These are phyloP conservation scores for Pyrus bretschneideri DNA, from an alignment of 306 rosid species.

Conservation along the genomic window DNA sequence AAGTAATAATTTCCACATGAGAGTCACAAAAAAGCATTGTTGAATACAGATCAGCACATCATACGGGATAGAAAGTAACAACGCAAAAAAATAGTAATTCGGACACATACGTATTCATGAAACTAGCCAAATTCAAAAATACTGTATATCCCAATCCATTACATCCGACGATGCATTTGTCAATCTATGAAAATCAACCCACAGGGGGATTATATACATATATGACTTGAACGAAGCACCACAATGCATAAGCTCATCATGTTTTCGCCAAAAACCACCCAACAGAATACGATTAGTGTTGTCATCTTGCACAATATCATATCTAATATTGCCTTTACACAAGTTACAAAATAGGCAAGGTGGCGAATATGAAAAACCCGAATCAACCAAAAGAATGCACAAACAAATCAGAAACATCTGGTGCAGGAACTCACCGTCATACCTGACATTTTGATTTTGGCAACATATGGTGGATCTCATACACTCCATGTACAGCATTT, in stretches of 20 bases:
- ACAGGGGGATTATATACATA: background rate
- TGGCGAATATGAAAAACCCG: background rate
- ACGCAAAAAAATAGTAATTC: background rate
- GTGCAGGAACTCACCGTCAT: slow-evolving; percentile 64
- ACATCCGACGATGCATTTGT: background rate
- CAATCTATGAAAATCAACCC: background rate
- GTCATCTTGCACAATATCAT: background rate
- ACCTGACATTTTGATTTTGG: slow-evolving; percentile 65
- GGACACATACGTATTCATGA: background rate
- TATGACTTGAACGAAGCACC: background rate
- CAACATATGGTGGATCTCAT: slow-evolving; percentile 18
- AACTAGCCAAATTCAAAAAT: background rate
- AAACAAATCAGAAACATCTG: background rate
- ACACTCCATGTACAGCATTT: slow-evolving; percentile 12
- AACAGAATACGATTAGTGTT: background rate
- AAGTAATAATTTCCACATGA: slow-evolving; percentile 3
- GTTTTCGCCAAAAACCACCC: background rate
- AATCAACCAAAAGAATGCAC: background rate
- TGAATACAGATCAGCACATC: background rate
- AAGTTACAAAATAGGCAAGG: background rate
- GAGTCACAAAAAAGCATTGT: background rate
- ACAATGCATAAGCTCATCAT: background rate
- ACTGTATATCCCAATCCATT: background rate
- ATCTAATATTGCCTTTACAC: background rate
- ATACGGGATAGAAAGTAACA: background rate